Evolutionary conservation across 2,329 filamentous ascomycete genomes (phyloP), one percentile per base, ranked within the genome.

Genomic region (Calonectria fujianensis): DNA sequence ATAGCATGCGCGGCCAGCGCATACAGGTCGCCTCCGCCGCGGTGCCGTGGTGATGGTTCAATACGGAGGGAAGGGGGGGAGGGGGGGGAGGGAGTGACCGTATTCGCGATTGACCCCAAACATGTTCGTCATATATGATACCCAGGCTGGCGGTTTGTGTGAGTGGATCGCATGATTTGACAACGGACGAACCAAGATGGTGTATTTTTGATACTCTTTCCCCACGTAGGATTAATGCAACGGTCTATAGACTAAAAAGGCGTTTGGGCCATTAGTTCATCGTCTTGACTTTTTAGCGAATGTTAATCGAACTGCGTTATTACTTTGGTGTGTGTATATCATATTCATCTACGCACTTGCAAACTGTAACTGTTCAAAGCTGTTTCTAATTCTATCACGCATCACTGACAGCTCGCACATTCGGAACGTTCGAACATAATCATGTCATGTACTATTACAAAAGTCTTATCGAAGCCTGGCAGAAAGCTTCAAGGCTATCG

Each of bases 1-100:
- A 84, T 61, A 69, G 51, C n/a, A 75, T 78, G 41, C 76, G 82
- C 9, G 80, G 78, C 3, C 78, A 82, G 72, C 78, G 75, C 37
- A 75, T 80, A 48, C 78, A 77, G 18, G 24, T 11, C 50, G 4
- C 39, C 51, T 14, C 51, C n/a, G 10, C 51, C 5, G 37, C 7
- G 16, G 32, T 37, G 14, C 29, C 51, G 14, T 37, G 13, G 24
- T 66, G 29, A 50, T 4, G 57, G 27, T 27, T 37, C 13, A 45
- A 45, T 48, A 48, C 45, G n/a, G n/a, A 9, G 8, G 41, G 8
- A 4, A n/a, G 18, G 16, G 6, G 18, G 4, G 8, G 8, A n/a
- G 10, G 45, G 18, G 16, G 18, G 39, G 16, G 2, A 24, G 32
- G 27, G 16, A 59, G 24, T 24, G 24, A n/a, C 14, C 6, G n/a